Evolutionary conservation across 768 basidiomycete genomes (phyloP).

Genomic region (Amanita inopinata): DNA sequence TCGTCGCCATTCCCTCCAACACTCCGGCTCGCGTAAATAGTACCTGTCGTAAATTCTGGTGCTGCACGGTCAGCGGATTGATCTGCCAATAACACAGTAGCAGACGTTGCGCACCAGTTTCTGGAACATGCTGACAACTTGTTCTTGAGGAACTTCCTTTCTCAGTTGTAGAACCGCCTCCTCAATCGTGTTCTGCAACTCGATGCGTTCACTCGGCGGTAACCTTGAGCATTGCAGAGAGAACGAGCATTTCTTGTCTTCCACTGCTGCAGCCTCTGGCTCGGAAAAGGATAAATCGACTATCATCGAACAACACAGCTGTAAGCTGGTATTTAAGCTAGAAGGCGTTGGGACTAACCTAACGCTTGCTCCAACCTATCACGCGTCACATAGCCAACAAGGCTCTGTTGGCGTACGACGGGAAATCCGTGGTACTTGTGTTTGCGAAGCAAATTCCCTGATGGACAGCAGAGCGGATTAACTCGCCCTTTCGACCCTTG

Average conservation of each 20-base stretch:
- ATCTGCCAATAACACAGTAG: not conserved
- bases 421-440: constrained; percentile 57
- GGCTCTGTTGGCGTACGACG: constrained; percentile 38
- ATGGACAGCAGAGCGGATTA: constrained; percentile 2
- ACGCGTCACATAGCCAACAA: constrained; percentile 54
- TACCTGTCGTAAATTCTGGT: constrained; percentile 57
- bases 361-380: constrained; percentile 35
- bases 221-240: constrained; percentile 14
- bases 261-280: constrained; percentile 17
- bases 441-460: constrained; percentile 31
- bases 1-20: constrained; percentile 59
- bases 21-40: constrained; percentile 53
- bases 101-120: constrained; percentile 36
- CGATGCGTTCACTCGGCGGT: not conserved
- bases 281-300: not conserved
- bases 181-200: constrained; percentile 22
- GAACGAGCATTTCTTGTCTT: constrained; percentile 33
- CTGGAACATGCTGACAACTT: constrained; percentile 68
- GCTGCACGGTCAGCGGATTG: not conserved
- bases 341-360: constrained; percentile 19
- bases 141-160: constrained; percentile 60
- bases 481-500: not conserved
- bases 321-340: not conserved
- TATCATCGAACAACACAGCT: not conserved
- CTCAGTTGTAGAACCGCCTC: constrained; percentile 51